Conservation (phyloP, 2,329 filamentous ascomycete species). For the Ophiostoma novo-ulmi region DNA sequence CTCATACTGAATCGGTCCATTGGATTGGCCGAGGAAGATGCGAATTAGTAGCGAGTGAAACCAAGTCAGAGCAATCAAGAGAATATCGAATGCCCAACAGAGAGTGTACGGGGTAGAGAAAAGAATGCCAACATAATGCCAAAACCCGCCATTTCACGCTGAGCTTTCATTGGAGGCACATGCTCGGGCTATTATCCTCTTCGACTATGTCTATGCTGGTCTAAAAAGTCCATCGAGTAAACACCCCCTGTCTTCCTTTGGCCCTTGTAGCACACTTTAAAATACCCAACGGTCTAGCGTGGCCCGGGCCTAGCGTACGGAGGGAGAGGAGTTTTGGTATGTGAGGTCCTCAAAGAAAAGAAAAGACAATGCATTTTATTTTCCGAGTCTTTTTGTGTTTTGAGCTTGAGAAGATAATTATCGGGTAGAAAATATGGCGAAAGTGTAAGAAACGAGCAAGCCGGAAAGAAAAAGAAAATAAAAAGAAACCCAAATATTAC, state of each 20-base stretch:
- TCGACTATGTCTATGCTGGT: neutral
- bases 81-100: neutral
- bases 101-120: neutral
- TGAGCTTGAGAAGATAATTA: no score
- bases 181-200: neutral
- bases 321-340: neutral
- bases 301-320: constrained; percentile 17
- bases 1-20: constrained; percentile 8
- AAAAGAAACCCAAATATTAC: neutral
- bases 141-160: neutral
- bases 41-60: constrained; percentile 12
- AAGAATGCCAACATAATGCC: neutral
- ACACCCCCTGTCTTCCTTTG: constrained; percentile 9
- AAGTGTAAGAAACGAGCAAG: no score
- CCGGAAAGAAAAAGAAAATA: neutral
- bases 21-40: constrained; percentile 16
- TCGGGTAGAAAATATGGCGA: no score
- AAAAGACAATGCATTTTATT: neutral
- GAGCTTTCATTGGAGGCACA: neutral
- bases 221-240: neutral
- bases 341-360: neutral
- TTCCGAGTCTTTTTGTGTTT: neutral
- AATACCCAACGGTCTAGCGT: neutral
- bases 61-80: neutral
- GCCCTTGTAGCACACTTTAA: neutral